These are phyloP conservation scores for Beta macrorhiza DNA, from an alignment of 179 eudicot species.

Conservation along the genomic window DNA sequence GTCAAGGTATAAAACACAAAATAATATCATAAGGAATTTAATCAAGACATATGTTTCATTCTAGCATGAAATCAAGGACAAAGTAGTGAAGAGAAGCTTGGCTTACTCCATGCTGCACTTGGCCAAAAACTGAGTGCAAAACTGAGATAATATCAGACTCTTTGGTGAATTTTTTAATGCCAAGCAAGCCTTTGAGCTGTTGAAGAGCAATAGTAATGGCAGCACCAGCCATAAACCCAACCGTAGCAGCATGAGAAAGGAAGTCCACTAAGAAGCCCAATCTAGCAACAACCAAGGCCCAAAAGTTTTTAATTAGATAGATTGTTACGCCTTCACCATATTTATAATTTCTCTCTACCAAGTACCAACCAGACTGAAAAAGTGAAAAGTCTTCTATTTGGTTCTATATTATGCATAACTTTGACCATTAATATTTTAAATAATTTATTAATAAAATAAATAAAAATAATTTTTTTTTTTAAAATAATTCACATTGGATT, in stretches of 20 bases:
- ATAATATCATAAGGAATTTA: not conserved
- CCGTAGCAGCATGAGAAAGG: constrained; percentile 34
- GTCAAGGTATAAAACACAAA: constrained; percentile 13
- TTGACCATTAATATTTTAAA: too few species aligned
- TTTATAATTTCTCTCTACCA: not conserved
- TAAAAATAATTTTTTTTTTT: too few species aligned
- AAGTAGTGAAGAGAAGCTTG: not conserved
- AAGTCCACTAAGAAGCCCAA: constrained; percentile 35
- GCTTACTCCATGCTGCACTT: constrained; percentile 20
- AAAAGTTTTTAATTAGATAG: not conserved
- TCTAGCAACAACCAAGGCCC: constrained; percentile 7
- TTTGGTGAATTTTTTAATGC: constrained; percentile 30
- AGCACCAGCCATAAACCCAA: constrained; percentile 39
- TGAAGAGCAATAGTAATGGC: constrained; percentile 35
- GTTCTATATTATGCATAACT: too few species aligned
- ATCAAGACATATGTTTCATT: not conserved
- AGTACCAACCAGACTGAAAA: too few species aligned
- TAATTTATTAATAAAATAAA: too few species aligned
- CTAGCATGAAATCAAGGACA: too few species aligned
- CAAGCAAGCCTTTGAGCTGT: constrained; percentile 36
- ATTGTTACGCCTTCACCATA: not conserved
- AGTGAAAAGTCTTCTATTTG: too few species aligned
- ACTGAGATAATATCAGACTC: constrained; percentile 27
- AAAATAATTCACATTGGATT: too few species aligned
- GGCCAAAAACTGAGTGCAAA: constrained; percentile 28